A percentile compares a stretch with the other conserved stretches of the same genome.
Evolutionary conservation across 1,139 yeast species (phyloP).

Genomic region (Taiozyma onychis): DNA sequence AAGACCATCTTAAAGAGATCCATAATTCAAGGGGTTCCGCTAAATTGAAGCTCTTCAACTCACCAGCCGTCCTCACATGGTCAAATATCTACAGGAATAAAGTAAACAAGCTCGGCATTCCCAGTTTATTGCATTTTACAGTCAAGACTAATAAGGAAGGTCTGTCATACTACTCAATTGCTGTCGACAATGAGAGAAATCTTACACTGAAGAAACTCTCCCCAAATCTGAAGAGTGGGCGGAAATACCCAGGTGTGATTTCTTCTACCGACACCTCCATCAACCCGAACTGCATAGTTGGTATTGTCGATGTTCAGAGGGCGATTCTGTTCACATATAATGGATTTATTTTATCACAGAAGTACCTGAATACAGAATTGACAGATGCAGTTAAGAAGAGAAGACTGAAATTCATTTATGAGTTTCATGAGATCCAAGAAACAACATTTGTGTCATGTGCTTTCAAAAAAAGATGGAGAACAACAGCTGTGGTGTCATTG

Average conservation of each 20-base stretch:
- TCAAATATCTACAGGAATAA: background rate
- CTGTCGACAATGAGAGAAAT: background rate
- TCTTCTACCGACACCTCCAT: background rate
- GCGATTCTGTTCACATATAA: background rate
- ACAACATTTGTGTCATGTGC: background rate
- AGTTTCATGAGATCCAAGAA: background rate
- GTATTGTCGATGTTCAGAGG: background rate
- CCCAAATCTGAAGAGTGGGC: background rate
- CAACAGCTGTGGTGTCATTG: background rate
- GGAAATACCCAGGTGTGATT: background rate
- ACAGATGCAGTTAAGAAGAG: background rate
- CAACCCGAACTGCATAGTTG: background rate
- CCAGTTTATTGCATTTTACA: background rate
- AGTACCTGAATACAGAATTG: background rate
- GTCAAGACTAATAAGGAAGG: background rate
- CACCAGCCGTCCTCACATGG: background rate
- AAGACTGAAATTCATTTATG: background rate
- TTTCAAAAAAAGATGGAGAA: background rate
- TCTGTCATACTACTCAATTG: background rate
- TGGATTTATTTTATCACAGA: background rate
- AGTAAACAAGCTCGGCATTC: background rate
- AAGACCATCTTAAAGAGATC: background rate
- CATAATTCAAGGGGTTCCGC: background rate
- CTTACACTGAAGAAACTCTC: background rate
- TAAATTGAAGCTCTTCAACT: background rate